These are phyloP conservation scores for Nakazawaea ambrosiae DNA, from an alignment of 805 yeast genomes.

Conservation along the genomic window DNA sequence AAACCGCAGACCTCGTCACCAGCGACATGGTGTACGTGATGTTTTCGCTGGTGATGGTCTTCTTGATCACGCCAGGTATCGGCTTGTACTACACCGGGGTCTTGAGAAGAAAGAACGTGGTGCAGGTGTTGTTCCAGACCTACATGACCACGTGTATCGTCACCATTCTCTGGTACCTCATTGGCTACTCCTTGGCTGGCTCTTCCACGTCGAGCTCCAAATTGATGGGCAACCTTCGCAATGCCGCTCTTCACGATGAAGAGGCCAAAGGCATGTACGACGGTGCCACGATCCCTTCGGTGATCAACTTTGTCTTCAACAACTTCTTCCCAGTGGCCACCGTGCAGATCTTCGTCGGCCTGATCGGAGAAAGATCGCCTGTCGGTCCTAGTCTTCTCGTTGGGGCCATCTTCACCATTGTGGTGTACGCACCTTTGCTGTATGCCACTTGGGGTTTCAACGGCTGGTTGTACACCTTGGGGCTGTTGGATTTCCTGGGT, in stretches of 20 bases:
- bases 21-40: constrained; percentile 45
- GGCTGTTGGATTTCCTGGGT: constrained; percentile 41
- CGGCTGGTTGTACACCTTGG: constrained; percentile 37
- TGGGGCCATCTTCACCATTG: constrained; percentile 32
- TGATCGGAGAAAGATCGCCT: constrained; percentile 37
- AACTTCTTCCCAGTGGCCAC: constrained; percentile 42
- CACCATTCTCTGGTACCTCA: constrained; percentile 35
- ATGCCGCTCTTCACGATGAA: constrained; percentile 32
- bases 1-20: constrained; percentile 28
- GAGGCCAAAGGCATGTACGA: constrained; percentile 32
- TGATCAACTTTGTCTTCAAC: constrained; percentile 35
- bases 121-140: constrained; percentile 36
- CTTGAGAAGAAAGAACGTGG: constrained; percentile 32
- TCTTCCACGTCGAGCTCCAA: constrained; percentile 24
- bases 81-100: constrained; percentile 39
- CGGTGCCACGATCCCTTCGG: constrained; percentile 43
- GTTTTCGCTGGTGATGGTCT: constrained; percentile 41
- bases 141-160: constrained; percentile 33
- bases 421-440: constrained; percentile 39
- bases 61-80: constrained; percentile 39
- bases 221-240: constrained; percentile 28
- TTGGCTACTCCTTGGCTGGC: constrained; percentile 37
- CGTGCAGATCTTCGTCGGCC: constrained; percentile 39
- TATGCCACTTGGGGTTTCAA: constrained; percentile 40
- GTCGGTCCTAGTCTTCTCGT: constrained; percentile 33